phyloP scores from a whole-genome alignment of 1,139 yeast species.

The Diutina neorugosa region DNA sequence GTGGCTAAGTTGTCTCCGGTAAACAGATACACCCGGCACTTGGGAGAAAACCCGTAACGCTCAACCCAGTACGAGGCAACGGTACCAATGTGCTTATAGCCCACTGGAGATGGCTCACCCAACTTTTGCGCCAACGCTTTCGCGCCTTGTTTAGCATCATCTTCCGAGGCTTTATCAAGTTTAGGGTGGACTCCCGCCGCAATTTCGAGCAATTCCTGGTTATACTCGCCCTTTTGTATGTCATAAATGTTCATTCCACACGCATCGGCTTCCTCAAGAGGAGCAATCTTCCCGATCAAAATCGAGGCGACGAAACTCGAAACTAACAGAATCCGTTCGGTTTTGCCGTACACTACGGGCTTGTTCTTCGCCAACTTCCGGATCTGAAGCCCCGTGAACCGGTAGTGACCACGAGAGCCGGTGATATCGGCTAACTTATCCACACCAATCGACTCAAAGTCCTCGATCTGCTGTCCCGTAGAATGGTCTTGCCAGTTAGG shows the following conservation, averaged over 20 bases:
- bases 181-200: conserved; percentile 26
- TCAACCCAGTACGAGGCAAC: conserved; percentile 48
- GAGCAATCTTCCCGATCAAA: conserved; percentile 49
- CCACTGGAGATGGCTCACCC: conserved; percentile 40
- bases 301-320: conserved; percentile 71
- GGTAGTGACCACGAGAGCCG: conserved; percentile 80
- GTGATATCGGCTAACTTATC: conserved; percentile 54
- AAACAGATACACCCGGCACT: conserved; percentile 52
- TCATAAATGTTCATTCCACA: conserved; percentile 89
- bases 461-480: conserved; percentile 55
- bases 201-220: conserved; percentile 38
- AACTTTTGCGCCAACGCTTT: conserved; percentile 32
- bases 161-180: conserved; percentile 8
- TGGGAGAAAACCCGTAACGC: conserved; percentile 47
- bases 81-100: conserved; percentile 25
- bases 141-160: conserved; percentile 18
- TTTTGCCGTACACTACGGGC: conserved; percentile 37
- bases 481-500: conserved; percentile 97
- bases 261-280: conserved; percentile 74
- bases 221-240: conserved; percentile 38
- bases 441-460: conserved; percentile 56
- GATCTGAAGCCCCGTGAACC: conserved; percentile 88
- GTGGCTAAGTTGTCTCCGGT: conserved; percentile 93
- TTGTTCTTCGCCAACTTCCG: conserved; percentile 50
- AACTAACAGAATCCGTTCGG: conserved; percentile 58